Base-by-base conservation (phyloP, 257 asterid species). In the Henckelia pumila region DNA sequence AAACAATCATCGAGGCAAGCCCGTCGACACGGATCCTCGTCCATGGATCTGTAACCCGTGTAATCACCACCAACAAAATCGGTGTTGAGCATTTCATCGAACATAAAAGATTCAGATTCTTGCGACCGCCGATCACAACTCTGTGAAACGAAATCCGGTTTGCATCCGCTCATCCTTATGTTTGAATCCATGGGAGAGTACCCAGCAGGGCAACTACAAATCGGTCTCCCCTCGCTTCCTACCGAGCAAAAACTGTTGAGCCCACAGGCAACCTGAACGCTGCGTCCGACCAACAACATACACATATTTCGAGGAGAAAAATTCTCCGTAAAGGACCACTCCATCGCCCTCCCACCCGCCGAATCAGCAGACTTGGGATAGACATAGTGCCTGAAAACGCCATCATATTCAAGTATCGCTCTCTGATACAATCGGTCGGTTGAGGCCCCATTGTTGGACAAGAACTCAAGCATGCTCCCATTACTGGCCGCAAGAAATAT, bases 1-100 rank as follows among this genome's bases (percentile, higher is more conserved):
- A 81, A 63, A 25, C 86, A 84, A 56, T 84, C 89, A 0, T 26
- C 29, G 21, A 66, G 65, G 47, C 89, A 84, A 23, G 72, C 63
- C 1, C 60, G 52, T 29, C 40, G 73, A 35, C 89, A 84, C 2
- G 20, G 30, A 11, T 59, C 63, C 30, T 59, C 63, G 1, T 10
- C 11, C 10, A 59, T 33, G 0, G 7, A 1, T n/a, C 11, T 16
- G 16, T 10, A 58, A 5, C n/a, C 26, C 9, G 20, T 30, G 25
- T 58, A 58, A 58, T 24, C 63, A 1, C 35, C 28, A 17, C 14
- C 32, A 59, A 20, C 21, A n/a, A 19, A 59, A 59, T 59, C 37
- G 28, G 40, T 59, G 8, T 59, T 59, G 20, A 19, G 40, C 37
- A 59, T 2, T 2, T 25, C 63, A 25, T 1, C 3, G 40, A 25